Percentiles rank a stretch among this genome's conserved stretches.
Conservation (phyloP, 345 rosid genomes). For the Rhodamnia rubescens region DNA sequence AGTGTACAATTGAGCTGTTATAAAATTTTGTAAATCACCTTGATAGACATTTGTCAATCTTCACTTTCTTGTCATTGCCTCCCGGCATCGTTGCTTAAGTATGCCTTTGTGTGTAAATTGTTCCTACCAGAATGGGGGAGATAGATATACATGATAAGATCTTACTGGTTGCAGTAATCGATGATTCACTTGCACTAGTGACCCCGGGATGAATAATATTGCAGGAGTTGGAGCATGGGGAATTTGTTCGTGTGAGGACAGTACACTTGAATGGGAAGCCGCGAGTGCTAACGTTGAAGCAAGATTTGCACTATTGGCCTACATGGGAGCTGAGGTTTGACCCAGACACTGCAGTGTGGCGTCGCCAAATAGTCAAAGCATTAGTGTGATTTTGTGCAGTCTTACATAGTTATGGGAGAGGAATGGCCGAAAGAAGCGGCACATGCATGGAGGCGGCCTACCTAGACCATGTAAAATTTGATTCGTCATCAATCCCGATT, state of each 20-base stretch:
- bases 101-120: not conserved
- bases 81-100: not conserved
- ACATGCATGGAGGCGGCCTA: not conserved
- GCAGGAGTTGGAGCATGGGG: conserved; percentile 76
- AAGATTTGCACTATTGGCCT: conserved; percentile 96
- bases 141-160: not conserved
- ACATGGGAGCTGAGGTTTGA: conserved; percentile 87
- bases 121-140: not conserved
- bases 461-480: not conserved
- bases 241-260: conserved; percentile 76
- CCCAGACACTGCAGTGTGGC: conserved; percentile 67
- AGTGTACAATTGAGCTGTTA: not conserved
- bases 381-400: conserved; percentile 11
- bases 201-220: not conserved
- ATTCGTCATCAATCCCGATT: not conserved
- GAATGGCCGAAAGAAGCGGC: not conserved
- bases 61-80: not conserved
- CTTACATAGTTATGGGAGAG: not conserved
- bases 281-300: conserved; percentile 75
- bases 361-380: conserved; percentile 45
- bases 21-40: not conserved
- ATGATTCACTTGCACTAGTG: not conserved
- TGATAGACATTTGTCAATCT: not conserved
- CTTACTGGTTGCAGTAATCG: not conserved
- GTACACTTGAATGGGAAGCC: conserved; percentile 90